Evolutionary conservation across 2,329 filamentous ascomycete genomes (phyloP).

Genomic region (Sphaerostilbella broomeana): DNA sequence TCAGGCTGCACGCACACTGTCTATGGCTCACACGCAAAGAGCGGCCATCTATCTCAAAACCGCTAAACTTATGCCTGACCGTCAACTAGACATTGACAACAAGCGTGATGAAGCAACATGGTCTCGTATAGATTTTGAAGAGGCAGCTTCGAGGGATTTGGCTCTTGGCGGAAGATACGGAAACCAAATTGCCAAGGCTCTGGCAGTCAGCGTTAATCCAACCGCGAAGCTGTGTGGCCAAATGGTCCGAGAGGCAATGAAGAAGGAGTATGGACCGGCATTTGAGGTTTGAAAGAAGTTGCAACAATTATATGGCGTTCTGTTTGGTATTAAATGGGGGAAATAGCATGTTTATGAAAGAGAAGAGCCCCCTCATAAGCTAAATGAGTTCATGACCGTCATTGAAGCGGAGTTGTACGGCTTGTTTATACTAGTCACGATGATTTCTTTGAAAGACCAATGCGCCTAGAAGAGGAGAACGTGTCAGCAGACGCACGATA

Average conservation of each 20-base stretch:
- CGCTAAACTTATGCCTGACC: conserved; percentile 40
- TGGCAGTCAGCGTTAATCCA: conserved; percentile 60
- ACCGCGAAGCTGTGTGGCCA: conserved; percentile 63
- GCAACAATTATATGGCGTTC: not conserved
- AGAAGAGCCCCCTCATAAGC: too few relatives aligned
- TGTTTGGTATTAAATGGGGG: too few relatives aligned
- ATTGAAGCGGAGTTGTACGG: too few relatives aligned
- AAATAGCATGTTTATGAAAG: too few relatives aligned
- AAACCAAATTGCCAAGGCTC: conserved; percentile 56
- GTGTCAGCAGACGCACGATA: conserved; percentile 1
- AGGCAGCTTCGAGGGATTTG: conserved; percentile 56
- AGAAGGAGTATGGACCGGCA: conserved; percentile 56
- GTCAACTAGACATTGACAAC: conserved; percentile 33
- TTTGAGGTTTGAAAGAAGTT: conserved; percentile 33
- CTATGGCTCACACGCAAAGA: conserved; percentile 65
- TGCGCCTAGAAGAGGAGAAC: conserved; percentile 21
- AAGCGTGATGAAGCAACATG: conserved; percentile 41
- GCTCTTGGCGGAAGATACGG: conserved; percentile 58
- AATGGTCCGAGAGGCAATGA: conserved; percentile 64
- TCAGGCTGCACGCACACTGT: conserved; percentile 58
- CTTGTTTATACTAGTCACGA: conserved; percentile 11
- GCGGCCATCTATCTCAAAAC: conserved; percentile 58
- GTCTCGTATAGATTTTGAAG: conserved; percentile 52
- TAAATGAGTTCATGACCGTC: too few relatives aligned
- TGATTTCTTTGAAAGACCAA: conserved; percentile 22